Evolutionary conservation across 345 rosid species (phyloP).

Genomic region (Hypericum perforatum): DNA sequence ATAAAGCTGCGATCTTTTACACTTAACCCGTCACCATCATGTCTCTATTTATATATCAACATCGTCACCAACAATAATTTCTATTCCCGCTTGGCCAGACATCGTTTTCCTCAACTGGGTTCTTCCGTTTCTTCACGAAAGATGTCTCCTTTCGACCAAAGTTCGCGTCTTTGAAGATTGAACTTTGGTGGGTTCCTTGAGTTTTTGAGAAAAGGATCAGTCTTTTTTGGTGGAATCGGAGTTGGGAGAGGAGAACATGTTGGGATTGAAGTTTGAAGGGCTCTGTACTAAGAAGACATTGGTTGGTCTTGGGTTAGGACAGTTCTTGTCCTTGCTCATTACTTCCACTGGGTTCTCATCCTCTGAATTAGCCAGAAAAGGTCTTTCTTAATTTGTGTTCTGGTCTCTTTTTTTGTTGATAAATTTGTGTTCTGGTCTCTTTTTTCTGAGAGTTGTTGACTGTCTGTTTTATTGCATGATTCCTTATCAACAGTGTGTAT

Average conservation of each 20-base stretch:
- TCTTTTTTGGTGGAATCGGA: not conserved
- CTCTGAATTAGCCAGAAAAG: conserved; percentile 55
- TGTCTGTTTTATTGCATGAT: not conserved
- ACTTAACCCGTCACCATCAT: too few relatives aligned
- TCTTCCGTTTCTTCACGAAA: not conserved
- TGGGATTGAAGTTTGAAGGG: conserved; percentile 21
- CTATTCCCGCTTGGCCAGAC: not conserved
- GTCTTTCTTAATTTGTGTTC: conserved; percentile 13
- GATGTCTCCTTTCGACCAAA: too few relatives aligned
- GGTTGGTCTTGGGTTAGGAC: conserved; percentile 66
- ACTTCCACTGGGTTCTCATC: conserved; percentile 47
- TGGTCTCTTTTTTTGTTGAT: not conserved
- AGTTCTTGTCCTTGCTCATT: conserved; percentile 53
- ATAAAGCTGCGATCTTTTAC: too few relatives aligned
- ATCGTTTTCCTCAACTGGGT: not conserved
- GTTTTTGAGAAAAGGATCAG: not conserved
- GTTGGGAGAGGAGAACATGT: conserved; percentile 12
- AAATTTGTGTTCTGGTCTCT: not conserved
- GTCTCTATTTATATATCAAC: too few relatives aligned
- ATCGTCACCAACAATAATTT: too few relatives aligned
- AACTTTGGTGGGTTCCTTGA: not conserved
- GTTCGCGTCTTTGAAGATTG: too few relatives aligned
- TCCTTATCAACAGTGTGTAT: too few relatives aligned
- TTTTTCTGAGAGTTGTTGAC: not conserved
- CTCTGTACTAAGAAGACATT: conserved; percentile 45